Evolutionary conservation across 208 protist species (phyloP).

Genomic region (Acanthamoeba quina): DNA sequence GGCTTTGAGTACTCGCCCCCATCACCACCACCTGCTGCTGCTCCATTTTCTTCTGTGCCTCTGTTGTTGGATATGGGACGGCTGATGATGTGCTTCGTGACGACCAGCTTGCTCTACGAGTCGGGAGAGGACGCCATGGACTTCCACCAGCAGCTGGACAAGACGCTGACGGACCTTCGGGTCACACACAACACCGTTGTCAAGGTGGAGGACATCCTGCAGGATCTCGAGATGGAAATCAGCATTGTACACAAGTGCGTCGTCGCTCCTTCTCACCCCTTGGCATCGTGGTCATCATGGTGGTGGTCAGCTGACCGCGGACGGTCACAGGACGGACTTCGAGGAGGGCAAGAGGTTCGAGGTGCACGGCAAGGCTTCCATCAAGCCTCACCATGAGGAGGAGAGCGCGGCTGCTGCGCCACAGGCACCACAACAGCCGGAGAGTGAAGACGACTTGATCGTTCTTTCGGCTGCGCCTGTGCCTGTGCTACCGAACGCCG

Average conservation of each 20-base stretch:
- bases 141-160: conserved; percentile 33
- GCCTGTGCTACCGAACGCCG: background rate
- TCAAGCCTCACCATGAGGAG: background rate
- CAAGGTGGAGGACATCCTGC: conserved; percentile 53
- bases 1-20: conserved; percentile 5
- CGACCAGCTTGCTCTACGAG: conserved; percentile 46
- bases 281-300: too few relatives aligned
- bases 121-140: conserved; percentile 51
- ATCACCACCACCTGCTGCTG: background rate
- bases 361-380: background rate
- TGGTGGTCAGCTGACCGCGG: too few relatives aligned
- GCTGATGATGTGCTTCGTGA: background rate
- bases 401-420: background rate
- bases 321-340: background rate
- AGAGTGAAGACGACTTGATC: conserved; percentile 9
- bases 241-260: conserved; percentile 35
- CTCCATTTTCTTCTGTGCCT: background rate
- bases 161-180: background rate
- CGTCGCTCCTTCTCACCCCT: background rate
- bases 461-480: background rate
- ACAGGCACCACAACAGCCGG: background rate
- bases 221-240: conserved; percentile 40
- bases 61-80: background rate
- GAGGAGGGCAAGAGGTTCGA: conserved; percentile 56
- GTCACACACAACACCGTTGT: conserved; percentile 53